These are phyloP conservation scores for Xylaria palmicola DNA, from an alignment of 495 filamentous ascomycete species.

Conservation along the genomic window DNA sequence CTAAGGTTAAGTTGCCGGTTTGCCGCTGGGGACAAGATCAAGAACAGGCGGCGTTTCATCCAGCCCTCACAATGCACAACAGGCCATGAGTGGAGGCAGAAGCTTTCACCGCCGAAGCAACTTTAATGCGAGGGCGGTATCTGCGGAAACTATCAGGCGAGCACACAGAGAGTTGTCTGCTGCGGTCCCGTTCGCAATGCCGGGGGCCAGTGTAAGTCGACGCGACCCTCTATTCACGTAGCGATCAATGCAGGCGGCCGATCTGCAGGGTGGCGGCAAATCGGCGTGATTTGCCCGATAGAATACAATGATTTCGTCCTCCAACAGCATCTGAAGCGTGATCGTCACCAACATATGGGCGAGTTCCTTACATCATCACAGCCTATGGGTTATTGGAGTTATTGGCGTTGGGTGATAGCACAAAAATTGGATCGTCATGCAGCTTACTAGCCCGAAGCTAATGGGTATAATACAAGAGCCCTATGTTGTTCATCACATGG, in stretches of 20 bases:
- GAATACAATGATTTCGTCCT: not conserved
- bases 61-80: constrained; percentile 10
- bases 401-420: constrained; percentile 19
- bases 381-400: too few species aligned
- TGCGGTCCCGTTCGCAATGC: not conserved
- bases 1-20: not conserved
- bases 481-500: constrained; percentile 2
- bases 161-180: not conserved
- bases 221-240: not conserved
- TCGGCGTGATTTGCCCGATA: not conserved
- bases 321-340: constrained; percentile 21
- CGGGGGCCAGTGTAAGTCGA: not conserved
- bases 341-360: constrained; percentile 29
- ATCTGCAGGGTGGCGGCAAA: not conserved
- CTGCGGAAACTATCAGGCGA: not conserved
- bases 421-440: constrained; percentile 30
- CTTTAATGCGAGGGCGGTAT: not conserved
- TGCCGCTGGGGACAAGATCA: not conserved
- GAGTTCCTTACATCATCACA: too few species aligned
- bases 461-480: constrained; percentile 11
- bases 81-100: not conserved
- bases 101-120: not conserved
- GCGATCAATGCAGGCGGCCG: not conserved
- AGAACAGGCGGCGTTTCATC: constrained; percentile 13
- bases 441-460: constrained; percentile 14